Conservation (phyloP, 2,329 filamentous ascomycete genomes). For the Stagonosporopsis vannaccii region DNA sequence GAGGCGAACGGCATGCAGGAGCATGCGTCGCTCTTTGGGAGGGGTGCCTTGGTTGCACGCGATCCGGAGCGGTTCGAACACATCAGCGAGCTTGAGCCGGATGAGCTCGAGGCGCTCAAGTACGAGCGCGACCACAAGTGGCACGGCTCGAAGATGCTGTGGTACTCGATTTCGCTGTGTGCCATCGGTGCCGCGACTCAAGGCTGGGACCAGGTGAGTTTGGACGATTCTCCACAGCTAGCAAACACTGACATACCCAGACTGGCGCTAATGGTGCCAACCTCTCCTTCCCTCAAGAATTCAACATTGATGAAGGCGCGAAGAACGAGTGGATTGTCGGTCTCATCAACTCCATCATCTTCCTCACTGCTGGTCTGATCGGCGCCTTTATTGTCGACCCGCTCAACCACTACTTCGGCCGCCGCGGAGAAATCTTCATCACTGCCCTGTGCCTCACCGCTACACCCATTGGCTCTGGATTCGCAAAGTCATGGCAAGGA, state of each 20-base stretch:
- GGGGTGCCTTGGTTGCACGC: conserved; percentile 77
- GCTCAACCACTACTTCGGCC: conserved; percentile 48
- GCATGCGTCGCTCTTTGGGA: conserved; percentile 65
- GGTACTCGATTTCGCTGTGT: conserved; percentile 71
- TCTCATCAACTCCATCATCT: conserved; percentile 49
- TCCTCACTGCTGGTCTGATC: conserved; percentile 50
- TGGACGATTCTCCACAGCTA: too few species aligned
- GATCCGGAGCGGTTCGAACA: conserved; percentile 69
- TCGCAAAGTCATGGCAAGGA: conserved; percentile 47
- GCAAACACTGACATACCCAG: conserved; percentile 45
- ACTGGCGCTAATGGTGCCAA: conserved; percentile 64
- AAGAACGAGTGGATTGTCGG: conserved; percentile 43
- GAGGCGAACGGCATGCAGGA: conserved; percentile 65
- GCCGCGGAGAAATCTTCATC: conserved; percentile 49
- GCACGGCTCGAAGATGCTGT: conserved; percentile 63
- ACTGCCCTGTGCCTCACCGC: conserved; percentile 46
- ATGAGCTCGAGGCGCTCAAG: conserved; percentile 66
- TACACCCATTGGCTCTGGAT: conserved; percentile 49
- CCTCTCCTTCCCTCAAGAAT: conserved; percentile 65
- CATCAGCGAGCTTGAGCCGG: conserved; percentile 66
- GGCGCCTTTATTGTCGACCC: conserved; percentile 36
- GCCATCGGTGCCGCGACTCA: conserved; percentile 73
- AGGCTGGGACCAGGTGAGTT: conserved; percentile 63
- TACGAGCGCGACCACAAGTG: conserved; percentile 73
- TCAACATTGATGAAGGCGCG: conserved; percentile 53